These are phyloP conservation scores for Phytopythium sindhum DNA, from an alignment of 352 stramenopile genomes.

Conservation along the genomic window DNA sequence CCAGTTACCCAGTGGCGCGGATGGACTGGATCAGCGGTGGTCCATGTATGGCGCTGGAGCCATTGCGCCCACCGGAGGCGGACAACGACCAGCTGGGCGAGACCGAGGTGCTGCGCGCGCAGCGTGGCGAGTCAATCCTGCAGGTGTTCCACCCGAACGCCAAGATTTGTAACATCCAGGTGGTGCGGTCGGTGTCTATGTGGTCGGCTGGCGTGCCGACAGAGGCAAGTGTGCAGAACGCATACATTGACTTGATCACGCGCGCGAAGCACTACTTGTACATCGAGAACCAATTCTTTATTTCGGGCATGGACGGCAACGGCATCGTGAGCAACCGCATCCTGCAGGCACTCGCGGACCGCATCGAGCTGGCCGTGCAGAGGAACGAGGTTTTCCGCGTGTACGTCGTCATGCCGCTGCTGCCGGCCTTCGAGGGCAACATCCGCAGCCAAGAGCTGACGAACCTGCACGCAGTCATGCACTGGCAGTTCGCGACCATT, in stretches of 20 bases:
- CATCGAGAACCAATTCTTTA: conserved; percentile 94
- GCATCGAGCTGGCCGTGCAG: conserved; percentile 76
- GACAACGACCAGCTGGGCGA: conserved; percentile 30
- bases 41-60: conserved; percentile 29
- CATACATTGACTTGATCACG: conserved; percentile 81
- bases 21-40: conserved; percentile 9
- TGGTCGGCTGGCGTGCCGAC: conserved; percentile 84
- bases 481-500: conserved; percentile 88
- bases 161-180: conserved; percentile 76
- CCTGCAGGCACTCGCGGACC: conserved; percentile 76
- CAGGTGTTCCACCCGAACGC: conserved; percentile 71
- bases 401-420: conserved; percentile 82
- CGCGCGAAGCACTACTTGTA: conserved; percentile 87
- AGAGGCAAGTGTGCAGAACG: conserved; percentile 78
- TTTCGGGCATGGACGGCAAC: conserved; percentile 80
- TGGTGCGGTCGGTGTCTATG: conserved; percentile 81
- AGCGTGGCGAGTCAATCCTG: conserved; percentile 59
- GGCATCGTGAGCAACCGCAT: conserved; percentile 79
- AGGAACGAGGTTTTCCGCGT: conserved; percentile 74
- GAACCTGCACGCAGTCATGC: conserved; percentile 86
- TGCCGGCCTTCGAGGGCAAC: conserved; percentile 84
- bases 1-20: conserved; percentile 19
- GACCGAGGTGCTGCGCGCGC: conserved; percentile 51
- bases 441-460: conserved; percentile 78
- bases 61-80: conserved; percentile 19